phyloP scores from a whole-genome alignment of 495 filamentous ascomycete genomes.

The Ramalina peruviana region DNA sequence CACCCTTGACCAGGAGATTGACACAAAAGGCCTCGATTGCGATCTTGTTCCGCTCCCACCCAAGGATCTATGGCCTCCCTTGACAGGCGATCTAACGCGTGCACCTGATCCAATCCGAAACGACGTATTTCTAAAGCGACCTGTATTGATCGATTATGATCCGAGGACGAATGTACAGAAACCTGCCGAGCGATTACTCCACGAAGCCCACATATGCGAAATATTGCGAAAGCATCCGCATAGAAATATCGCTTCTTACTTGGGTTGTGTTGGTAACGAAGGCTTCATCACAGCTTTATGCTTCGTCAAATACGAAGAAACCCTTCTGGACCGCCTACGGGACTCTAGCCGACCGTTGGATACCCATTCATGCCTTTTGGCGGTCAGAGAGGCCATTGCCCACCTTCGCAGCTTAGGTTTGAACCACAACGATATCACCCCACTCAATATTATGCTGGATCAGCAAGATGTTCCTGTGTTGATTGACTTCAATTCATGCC shows the following conservation, averaged over 20 bases:
- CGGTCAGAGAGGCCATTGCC: slow-evolving; percentile 21
- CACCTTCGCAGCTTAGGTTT: slow-evolving; percentile 26
- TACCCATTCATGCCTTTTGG: slow-evolving; percentile 13
- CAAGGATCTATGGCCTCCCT: neutral
- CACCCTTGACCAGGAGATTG: too few relatives aligned
- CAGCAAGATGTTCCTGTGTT: slow-evolving; percentile 21
- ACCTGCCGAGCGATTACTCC: slow-evolving; percentile 11
- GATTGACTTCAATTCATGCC: slow-evolving; percentile 30
- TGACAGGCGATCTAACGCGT: neutral
- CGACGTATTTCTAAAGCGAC: neutral
- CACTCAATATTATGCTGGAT: slow-evolving; percentile 27
- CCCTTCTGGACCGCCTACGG: neutral
- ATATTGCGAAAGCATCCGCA: slow-evolving; percentile 15
- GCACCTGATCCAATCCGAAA: neutral
- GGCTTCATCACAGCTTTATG: slow-evolving; percentile 20
- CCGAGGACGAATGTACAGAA: neutral
- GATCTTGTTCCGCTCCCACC: neutral
- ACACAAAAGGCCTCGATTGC: neutral
- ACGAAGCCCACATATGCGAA: slow-evolving; percentile 19
- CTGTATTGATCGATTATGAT: neutral
- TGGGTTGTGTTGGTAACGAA: slow-evolving; percentile 11
- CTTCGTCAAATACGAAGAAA: neutral
- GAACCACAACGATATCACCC: slow-evolving; percentile 29
- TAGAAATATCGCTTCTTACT: neutral
- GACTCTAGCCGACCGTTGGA: slow-evolving; percentile 14